phyloP scores from a whole-genome alignment of 2,329 filamentous ascomycete species.

The Apiospora pterosperma region DNA sequence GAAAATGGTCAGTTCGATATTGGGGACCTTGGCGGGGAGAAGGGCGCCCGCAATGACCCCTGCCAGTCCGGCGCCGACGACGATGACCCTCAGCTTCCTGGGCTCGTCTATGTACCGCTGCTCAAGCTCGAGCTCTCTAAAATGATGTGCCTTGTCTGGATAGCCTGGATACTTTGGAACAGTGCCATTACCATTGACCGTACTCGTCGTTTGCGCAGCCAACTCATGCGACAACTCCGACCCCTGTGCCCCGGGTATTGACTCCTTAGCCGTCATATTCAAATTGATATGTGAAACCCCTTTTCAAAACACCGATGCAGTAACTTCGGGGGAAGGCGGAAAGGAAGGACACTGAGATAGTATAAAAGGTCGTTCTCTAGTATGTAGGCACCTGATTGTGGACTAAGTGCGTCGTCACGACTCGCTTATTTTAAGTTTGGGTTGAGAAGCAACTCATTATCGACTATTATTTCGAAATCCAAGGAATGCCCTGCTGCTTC shows the following conservation, averaged over 20 bases:
- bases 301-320: neutral
- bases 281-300: neutral
- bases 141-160: neutral
- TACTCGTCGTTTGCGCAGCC: neutral
- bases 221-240: neutral
- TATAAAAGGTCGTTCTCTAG: too few relatives aligned
- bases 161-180: neutral
- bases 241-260: neutral
- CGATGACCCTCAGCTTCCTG: constrained; percentile 48
- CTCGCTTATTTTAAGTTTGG: neutral
- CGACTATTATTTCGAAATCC: too few relatives aligned
- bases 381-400: too few relatives aligned
- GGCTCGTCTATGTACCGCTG: constrained; percentile 44
- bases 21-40: constrained; percentile 66
- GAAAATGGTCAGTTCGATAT: constrained; percentile 61
- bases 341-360: too few relatives aligned
- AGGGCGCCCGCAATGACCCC: constrained; percentile 64
- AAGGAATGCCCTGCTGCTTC: neutral
- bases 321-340: too few relatives aligned
- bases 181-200: neutral
- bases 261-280: neutral
- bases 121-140: constrained; percentile 22
- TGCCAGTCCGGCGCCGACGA: constrained; percentile 62
- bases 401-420: fast-evolving
- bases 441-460: too few relatives aligned